These are phyloP conservation scores for Diaporthe sp. DNA, from an alignment of 2,329 filamentous ascomycete species.

Conservation along the genomic window DNA sequence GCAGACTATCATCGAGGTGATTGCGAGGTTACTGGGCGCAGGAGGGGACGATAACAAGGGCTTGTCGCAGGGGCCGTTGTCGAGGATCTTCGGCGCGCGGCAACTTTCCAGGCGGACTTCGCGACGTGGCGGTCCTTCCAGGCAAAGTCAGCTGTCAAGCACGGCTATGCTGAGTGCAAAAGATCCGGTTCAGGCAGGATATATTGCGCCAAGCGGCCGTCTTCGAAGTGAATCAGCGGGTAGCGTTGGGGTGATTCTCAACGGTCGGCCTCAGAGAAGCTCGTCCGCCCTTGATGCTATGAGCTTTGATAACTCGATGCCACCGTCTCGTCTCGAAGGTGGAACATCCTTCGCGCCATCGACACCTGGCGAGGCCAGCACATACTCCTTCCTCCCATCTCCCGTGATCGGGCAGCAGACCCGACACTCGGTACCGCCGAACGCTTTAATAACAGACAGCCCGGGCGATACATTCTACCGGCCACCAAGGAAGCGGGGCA, in stretches of 20 bases:
- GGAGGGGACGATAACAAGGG: constrained; percentile 81
- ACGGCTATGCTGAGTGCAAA: constrained; percentile 83
- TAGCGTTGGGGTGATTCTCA: constrained; percentile 67
- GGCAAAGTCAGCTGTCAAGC: constrained; percentile 86
- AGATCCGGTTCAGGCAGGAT: constrained; percentile 74
- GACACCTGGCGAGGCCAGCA: constrained; percentile 79
- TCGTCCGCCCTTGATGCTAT: constrained; percentile 69
- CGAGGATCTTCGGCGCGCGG: constrained; percentile 92
- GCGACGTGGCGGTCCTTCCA: constrained; percentile 73
- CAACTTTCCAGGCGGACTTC: constrained; percentile 83
- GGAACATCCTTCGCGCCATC: constrained; percentile 79
- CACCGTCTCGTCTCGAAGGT: constrained; percentile 63
- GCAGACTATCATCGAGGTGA: constrained; percentile 91
- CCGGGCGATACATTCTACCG: constrained; percentile 87
- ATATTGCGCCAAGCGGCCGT: constrained; percentile 66
- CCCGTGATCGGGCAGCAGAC: constrained; percentile 59
- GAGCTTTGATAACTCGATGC: constrained; percentile 61
- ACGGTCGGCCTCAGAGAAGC: constrained; percentile 60
- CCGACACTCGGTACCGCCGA: constrained; percentile 59
- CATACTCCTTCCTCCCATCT: constrained; percentile 78
- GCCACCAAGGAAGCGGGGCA: constrained; percentile 75
- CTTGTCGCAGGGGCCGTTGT: constrained; percentile 83
- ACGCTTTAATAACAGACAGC: constrained; percentile 64
- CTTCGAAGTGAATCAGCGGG: constrained; percentile 73
- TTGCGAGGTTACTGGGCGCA: constrained; percentile 84